These are phyloP conservation scores for Clohesyomyces aquaticus DNA, from an alignment of 495 filamentous ascomycete species.

Conservation along the genomic window DNA sequence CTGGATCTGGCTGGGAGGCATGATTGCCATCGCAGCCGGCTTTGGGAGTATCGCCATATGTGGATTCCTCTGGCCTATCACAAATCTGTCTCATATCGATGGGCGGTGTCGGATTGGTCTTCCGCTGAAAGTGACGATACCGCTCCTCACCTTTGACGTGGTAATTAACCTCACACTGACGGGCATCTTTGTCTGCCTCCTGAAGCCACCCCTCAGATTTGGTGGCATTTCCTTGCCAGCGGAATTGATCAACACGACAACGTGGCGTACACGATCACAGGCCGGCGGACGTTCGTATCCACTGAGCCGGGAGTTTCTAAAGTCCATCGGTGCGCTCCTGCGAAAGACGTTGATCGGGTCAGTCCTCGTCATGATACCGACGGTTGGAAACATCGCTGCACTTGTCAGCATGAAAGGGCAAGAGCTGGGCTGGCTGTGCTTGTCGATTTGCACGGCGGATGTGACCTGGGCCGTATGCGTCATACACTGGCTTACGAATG, in stretches of 20 bases:
- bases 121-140: constrained; percentile 43
- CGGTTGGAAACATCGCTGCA: constrained; percentile 44
- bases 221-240: constrained; percentile 1
- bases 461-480: constrained; percentile 45
- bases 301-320: constrained; percentile 17
- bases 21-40: constrained; percentile 41
- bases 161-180: constrained; percentile 45
- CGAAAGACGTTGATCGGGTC: constrained; percentile 39
- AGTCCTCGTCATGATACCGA: constrained; percentile 43
- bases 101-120: constrained; percentile 48
- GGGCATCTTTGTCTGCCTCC: constrained; percentile 43
- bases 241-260: too few species aligned
- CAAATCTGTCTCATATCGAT: constrained; percentile 35
- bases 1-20: constrained; percentile 41
- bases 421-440: constrained; percentile 49
- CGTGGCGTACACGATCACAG: too few species aligned
- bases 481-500: constrained; percentile 45
- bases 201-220: constrained; percentile 36
- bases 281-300: constrained; percentile 7
- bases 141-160: constrained; percentile 46
- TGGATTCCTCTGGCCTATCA: constrained; percentile 44
- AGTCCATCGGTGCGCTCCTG: constrained; percentile 39
- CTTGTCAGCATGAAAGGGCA: constrained; percentile 39
- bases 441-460: constrained; percentile 46
- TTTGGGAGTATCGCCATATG: constrained; percentile 46